phyloP scores from a whole-genome alignment of 73 alveolate genomes.

The Tetrahymena borealis region DNA sequence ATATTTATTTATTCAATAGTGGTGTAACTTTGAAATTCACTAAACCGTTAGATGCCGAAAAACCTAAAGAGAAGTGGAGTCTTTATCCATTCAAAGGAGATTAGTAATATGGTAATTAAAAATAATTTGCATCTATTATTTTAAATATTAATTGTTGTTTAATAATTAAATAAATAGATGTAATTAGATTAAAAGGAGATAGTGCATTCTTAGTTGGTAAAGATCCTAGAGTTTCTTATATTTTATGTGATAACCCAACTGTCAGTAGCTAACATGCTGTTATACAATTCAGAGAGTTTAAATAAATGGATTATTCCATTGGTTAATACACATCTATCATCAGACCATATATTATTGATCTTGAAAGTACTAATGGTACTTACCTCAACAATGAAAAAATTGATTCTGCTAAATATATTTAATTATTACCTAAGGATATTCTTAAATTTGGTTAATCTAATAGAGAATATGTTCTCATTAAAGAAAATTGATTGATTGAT shows the following conservation, averaged over 20 bases:
- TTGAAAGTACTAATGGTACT: constrained; percentile 94
- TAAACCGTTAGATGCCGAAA: constrained; percentile 40
- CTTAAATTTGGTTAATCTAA: constrained; percentile 87
- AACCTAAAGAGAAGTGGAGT: constrained; percentile 40
- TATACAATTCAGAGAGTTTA: constrained; percentile 75
- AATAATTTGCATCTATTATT: background rate
- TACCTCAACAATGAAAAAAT: constrained; percentile 78
- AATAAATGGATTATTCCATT: constrained; percentile 17
- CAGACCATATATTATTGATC: constrained; percentile 91
- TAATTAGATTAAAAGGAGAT: constrained; percentile 24
- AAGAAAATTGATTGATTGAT: constrained; percentile 20
- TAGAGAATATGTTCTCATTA: constrained; percentile 86
- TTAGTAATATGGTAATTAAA: background rate
- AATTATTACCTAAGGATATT: constrained; percentile 82
- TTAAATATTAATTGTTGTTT: too few relatives aligned
- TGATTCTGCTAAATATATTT: constrained; percentile 84
- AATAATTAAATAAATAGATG: background rate
- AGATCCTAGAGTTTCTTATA: constrained; percentile 84
- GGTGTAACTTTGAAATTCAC: constrained; percentile 30
- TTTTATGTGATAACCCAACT: constrained; percentile 74
- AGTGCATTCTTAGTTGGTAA: constrained; percentile 67
- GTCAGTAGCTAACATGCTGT: constrained; percentile 93
- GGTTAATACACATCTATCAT: constrained; percentile 45
- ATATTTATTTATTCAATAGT: background rate
- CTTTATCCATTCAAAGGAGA: constrained; percentile 32